Conservation (phyloP, 495 filamentous ascomycete genomes). For the Aspergillus baeticus region DNA sequence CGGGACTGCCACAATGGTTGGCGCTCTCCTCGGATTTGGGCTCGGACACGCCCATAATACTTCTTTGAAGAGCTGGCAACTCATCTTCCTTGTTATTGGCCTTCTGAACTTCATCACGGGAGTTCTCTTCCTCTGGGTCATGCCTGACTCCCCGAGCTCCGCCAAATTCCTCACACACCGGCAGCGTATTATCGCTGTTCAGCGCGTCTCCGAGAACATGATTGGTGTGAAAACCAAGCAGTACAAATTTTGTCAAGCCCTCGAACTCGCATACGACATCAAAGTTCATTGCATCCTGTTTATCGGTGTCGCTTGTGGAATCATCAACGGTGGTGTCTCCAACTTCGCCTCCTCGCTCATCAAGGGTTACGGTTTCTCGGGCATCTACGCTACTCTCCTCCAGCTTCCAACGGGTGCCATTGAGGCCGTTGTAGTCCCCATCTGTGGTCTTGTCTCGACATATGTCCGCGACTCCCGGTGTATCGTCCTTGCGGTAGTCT, state of each 20-base stretch:
- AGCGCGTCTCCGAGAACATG: conserved; percentile 44
- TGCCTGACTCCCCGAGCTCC: conserved; percentile 44
- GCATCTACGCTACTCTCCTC: conserved; percentile 41
- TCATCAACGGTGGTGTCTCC: conserved; percentile 46
- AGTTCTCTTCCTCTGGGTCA: conserved; percentile 34
- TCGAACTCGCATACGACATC: conserved; percentile 40
- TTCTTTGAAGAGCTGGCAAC: conserved; percentile 50
- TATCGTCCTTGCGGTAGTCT: conserved; percentile 35
- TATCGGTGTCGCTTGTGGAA: conserved; percentile 38
- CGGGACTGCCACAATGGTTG: conserved; percentile 53
- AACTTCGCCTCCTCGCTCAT: conserved; percentile 48
- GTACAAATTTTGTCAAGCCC: conserved; percentile 35
- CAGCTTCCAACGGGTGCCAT: conserved; percentile 47
- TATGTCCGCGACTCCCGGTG: conserved; percentile 41
- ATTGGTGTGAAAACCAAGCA: conserved; percentile 49
- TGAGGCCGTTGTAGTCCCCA: conserved; percentile 36
- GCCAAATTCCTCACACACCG: conserved; percentile 42
- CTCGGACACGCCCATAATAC: conserved; percentile 47
- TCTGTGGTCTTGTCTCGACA: conserved; percentile 39
- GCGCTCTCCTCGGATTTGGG: conserved; percentile 53
- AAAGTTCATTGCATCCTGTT: conserved; percentile 37
- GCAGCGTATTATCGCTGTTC: conserved; percentile 43
- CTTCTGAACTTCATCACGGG: conserved; percentile 47
- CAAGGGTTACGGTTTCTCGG: conserved; percentile 41
- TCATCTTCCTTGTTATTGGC: conserved; percentile 56